Evolutionary conservation across 75 land plant species (phyloP), one percentile per base, ranked within the genome.

Genomic region (Sequoiadendron giganteum): DNA sequence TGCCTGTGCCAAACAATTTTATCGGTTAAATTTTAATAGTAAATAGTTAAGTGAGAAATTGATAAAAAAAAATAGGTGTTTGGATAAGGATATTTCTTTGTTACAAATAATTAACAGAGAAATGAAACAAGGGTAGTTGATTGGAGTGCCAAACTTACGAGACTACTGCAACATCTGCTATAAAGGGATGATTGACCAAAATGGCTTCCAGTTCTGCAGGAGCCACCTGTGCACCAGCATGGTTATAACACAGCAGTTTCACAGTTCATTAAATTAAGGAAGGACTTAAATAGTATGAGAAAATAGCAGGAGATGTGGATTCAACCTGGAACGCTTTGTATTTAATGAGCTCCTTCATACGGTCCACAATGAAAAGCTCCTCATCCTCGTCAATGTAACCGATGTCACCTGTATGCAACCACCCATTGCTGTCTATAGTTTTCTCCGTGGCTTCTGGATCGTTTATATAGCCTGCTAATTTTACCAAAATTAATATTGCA

Each of bases 261-360:
- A 7, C 49, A 48, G 15, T 21, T 48, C 2, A 52, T 43, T 52
- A 49, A 49, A 34, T 49, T 0, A 49, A 49, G 13, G 14, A 13
- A 49, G 11, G 7, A 48, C 49, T 48, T 48, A 7, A 48, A 8
- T 48, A 9, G 49, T 48, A 48, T 48, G 8, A 18, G 61, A 56
- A 56, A 49, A 10, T 0, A 49, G 52, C 10, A 8, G 52, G 0
- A 2, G 52, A 10, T 49, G 52, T 49, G 52, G 6, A 49, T 49
- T 10, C 13, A 13, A 90, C 97, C 93, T 96, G 98, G 40, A 96
- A 96, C 47, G 96, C 97, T 87, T 96, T 96, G 93, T 84, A 96
- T 84, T 96, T 96, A 90, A 96, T 96, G 86, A 95, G 92, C 86
- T 96, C 98, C 87, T 96, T 96, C 52, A 95, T 92, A 85, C 98